Base-by-base conservation (phyloP, 495 filamentous ascomycete species). In the Hapsidospora chrysogenum region DNA sequence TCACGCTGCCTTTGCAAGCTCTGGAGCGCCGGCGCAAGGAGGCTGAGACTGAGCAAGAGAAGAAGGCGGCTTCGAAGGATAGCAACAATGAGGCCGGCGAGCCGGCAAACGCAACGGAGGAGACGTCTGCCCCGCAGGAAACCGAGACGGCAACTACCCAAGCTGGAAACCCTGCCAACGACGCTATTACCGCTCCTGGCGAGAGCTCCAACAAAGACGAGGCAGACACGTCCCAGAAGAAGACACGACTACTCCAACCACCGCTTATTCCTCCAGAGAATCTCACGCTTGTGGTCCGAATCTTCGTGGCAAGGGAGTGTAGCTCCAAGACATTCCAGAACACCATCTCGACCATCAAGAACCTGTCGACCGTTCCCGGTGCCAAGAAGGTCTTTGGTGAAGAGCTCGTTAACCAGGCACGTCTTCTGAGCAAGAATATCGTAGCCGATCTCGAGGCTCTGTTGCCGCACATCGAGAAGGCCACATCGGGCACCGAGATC, bases 271-370 rank as follows among this genome's bases (percentile, higher is more conserved):
- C 92, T 1, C 82, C 87, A 27, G 66, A 81, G 43, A 93, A 94
- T 53, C 66, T 99, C 42, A 80, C 78, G 48, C 63, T 96, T 27
- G 85, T 99, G 8, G 82, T 95, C 46, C 89, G 92, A 45, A 92
- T 99, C 40, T 76, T 99, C 41, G 80, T 87, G 9, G 86, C 89
- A 35, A 80, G 85, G 19, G 89, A 99, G 52, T 99, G 89, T 58
- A 89, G 79, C 45, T 85, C 81, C 32, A 93, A 92, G 61, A 95
- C 86, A 2, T 96, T 96, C 68, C 77, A 83, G 45, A 87, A 96
- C 48, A 95, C 92, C 0, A 69, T 96, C 30, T 86, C 92, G 13
- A 87, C 89, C 7, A 96, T 99, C 64, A 94, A 92, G 58, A 94
- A 96, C 47, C 74, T 99, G 21, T 94, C 89, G 23, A 75, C 78